phyloP scores from a whole-genome alignment of 1,284 basidiomycete species.

The Apiotrichum veenhuisii region DNA sequence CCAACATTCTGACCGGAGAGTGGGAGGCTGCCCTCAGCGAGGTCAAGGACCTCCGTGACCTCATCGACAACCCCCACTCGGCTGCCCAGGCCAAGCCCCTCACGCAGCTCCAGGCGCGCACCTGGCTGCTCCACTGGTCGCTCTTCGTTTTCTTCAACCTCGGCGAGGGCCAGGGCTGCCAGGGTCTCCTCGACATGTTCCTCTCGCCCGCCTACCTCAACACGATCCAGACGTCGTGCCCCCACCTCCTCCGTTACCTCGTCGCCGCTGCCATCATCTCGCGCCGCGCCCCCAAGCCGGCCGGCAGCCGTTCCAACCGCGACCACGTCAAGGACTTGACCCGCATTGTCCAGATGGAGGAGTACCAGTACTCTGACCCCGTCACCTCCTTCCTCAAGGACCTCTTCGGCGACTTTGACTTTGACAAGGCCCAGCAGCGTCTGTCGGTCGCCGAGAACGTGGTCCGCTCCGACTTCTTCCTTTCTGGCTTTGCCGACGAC shows the following conservation, averaged over 20 bases:
- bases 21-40: conserved; percentile 93
- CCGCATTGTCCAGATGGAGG: conserved; percentile 85
- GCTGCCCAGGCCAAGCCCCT: conserved; percentile 60
- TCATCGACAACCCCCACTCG: conserved; percentile 66
- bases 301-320: conserved; percentile 55
- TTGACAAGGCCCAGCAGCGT: conserved; percentile 80
- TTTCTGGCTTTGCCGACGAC: conserved; percentile 81
- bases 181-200: conserved; percentile 94
- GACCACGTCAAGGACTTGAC: conserved; percentile 84
- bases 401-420: conserved; percentile 89
- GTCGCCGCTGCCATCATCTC: conserved; percentile 88
- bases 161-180: conserved; percentile 68
- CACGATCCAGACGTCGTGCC: conserved; percentile 91
- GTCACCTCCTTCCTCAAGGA: conserved; percentile 90
- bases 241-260: conserved; percentile 94
- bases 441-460: conserved; percentile 76
- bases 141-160: conserved; percentile 99
- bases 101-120: conserved; percentile 84
- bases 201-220: conserved; percentile 93
- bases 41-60: conserved; percentile 85
- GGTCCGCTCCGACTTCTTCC: conserved; percentile 89
- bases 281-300: conserved; percentile 58
- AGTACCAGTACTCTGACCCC: conserved; percentile 92
- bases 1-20: conserved; percentile 88
- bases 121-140: conserved; percentile 97